Base-by-base conservation (phyloP, 805 yeast species). In the Clavispora asparagi region DNA sequence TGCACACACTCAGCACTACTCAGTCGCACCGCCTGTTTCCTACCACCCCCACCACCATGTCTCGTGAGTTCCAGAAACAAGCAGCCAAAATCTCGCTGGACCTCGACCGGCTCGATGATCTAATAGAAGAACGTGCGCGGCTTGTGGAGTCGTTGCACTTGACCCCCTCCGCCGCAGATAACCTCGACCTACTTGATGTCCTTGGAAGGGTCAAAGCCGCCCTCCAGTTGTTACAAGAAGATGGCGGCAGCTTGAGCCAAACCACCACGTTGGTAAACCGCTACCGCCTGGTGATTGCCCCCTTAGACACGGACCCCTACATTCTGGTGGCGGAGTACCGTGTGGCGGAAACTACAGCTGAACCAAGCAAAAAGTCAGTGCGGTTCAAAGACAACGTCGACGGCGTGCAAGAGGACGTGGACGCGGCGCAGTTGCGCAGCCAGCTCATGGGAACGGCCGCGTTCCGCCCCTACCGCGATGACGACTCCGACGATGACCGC, bases 391-490 rank as follows among this genome's bases (percentile, higher is more conserved):
- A 71, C 42, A 58, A 60, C 39, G 52, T 54, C 5, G 37, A 27
- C 12, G 29, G 12, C 29, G 29, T 9, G 29, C 29, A 27, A 11
- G 60, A 56, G 42, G 55, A 50, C 7, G 44, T 46, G 42, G 55
- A 50, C 5, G 44, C 47, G 5, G 53, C 54, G n/a, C 60, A 58
- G 9, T 42, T 58, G 40, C 46, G 67, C 35, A 62, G 57, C 42
- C 65, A 67, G 42, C 57, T 68, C 37, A 67, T 67, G 71, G 73
- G 71, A 5, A 62, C 71, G 0, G 48, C 56, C 8, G 19, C 42
- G 23, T 70, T 67, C 48, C 57, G 56, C 48, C 74, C 76, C 0
- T 71, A 67, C 48, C 58, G 53, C 17, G 76, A 71, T 51, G 76
- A 71, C 52, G 63, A 61, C 11, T 16, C 30, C 11, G 50, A 49